phyloP scores from a whole-genome alignment of 2,329 filamentous ascomycete genomes.

The Clonostachys chloroleuca region DNA sequence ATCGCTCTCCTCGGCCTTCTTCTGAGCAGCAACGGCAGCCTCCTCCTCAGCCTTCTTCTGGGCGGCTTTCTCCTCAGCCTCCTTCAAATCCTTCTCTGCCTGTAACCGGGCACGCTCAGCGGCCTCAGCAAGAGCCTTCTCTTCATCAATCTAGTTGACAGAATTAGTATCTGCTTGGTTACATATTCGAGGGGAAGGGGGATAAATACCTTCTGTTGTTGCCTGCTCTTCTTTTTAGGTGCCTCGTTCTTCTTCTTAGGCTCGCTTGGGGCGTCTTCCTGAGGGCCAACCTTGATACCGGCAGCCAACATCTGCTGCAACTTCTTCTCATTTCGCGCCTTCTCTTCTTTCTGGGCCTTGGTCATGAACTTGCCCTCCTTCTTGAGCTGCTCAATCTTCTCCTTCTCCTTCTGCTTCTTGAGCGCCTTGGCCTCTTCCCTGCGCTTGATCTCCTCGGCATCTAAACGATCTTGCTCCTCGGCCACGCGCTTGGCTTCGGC shows the following conservation, averaged over 20 bases:
- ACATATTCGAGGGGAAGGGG: not conserved
- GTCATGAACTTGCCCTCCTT: slow-evolving; percentile 84
- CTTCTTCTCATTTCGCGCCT: slow-evolving; percentile 73
- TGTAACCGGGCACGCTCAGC: slow-evolving; percentile 66
- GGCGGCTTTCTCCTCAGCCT: slow-evolving; percentile 56
- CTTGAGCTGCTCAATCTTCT: slow-evolving; percentile 82
- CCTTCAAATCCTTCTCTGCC: slow-evolving; percentile 62
- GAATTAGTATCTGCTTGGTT: slow-evolving; percentile 5
- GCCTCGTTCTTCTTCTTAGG: slow-evolving; percentile 75
- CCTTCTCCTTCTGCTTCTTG: slow-evolving; percentile 84
- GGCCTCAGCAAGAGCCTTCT: slow-evolving; percentile 72
- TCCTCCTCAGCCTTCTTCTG: slow-evolving; percentile 53
- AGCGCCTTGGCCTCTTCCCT: slow-evolving; percentile 69
- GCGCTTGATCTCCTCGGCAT: slow-evolving; percentile 63
- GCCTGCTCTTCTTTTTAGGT: slow-evolving; percentile 68
- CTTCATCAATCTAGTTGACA: slow-evolving; percentile 60
- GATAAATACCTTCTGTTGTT: slow-evolving; percentile 45
- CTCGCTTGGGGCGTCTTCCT: slow-evolving; percentile 45
- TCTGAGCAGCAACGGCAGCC: slow-evolving; percentile 46
- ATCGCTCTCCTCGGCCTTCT: slow-evolving; percentile 53
- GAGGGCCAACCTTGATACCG: slow-evolving; percentile 66
- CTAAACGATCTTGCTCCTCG: slow-evolving; percentile 60
- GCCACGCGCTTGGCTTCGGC: slow-evolving; percentile 62
- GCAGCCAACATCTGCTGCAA: slow-evolving; percentile 82
- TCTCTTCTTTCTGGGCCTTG: slow-evolving; percentile 80